Base-by-base conservation (phyloP, 352 stramenopile species). In the Globisporangium abappressorium region DNA sequence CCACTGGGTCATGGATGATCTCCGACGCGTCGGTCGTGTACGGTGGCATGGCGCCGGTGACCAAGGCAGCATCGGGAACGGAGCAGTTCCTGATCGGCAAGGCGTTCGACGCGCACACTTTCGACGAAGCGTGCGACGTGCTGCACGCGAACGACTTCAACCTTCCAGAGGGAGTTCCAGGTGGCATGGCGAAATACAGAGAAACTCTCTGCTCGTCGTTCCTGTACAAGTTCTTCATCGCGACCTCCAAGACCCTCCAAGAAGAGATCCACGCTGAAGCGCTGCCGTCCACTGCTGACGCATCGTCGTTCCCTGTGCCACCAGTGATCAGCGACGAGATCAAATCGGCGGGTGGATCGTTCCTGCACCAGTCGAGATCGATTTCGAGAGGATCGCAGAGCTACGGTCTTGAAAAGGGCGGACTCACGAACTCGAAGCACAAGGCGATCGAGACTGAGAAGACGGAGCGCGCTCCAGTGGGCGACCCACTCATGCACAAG, bases 131-230 rank as follows among this genome's bases (percentile, higher is more conserved):
- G 0, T 95, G 83, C 66, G 74, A 91, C 30, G 68, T 93, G 24
- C 77, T 99, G 5, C 79, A 90, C 47, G 64, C 82, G 30, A 74
- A 93, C 15, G 96, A 99, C 71, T 90, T 99, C 56, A 84, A 83
- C n/a, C 78, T 99, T 22, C 93, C 93, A 3, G 80, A 95, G 15
- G 78, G 82, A 53, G 96, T 98, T 24, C 94, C 93, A 2, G 96
- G 97, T 66, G 97, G 97, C 12, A 98, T 99, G 85, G 84, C 93
- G 5, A 89, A 97, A 57, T 99, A 98, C 75, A 84, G 97, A n/a
- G 88, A 97, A 69, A 96, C 93, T 41, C 76, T 99, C 64, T 96
- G 93, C 33, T 85, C 85, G 26, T 98, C 92, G 6, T 99, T 98
- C 67, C 75, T 99, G 43, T 94, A 98, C 80, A 99, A 98, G 72